These are phyloP conservation scores for Raddia distichophylla DNA, from an alignment of 176 grass and related monocot species.

Conservation along the genomic window DNA sequence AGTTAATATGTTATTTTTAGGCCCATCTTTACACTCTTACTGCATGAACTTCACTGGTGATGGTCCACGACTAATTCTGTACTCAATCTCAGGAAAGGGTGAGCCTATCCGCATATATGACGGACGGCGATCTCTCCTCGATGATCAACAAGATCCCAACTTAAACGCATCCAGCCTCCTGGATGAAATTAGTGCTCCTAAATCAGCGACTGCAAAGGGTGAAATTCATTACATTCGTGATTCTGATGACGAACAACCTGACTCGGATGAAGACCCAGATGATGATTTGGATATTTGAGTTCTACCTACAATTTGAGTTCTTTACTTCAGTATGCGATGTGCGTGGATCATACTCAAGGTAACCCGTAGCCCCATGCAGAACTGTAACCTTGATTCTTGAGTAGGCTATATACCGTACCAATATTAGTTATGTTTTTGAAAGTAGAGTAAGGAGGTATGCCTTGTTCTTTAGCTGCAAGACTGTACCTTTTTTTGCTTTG, in stretches of 20 bases:
- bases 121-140: constrained; percentile 64
- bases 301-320: constrained; percentile 14
- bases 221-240: constrained; percentile 95
- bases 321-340: not conserved
- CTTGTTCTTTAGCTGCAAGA: not conserved
- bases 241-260: constrained; percentile 89
- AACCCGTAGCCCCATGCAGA: not conserved
- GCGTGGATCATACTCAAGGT: constrained; percentile 6
- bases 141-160: constrained; percentile 35
- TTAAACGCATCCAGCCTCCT: constrained; percentile 34
- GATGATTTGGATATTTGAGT: constrained; percentile 93
- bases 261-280: constrained; percentile 97
- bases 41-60: constrained; percentile 1
- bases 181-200: constrained; percentile 39
- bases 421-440: not conserved
- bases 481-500: not conserved
- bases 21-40: constrained; percentile 16
- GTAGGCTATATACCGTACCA: not conserved
- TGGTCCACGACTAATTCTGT: constrained; percentile 22
- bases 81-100: constrained; percentile 63
- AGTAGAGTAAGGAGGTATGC: not conserved
- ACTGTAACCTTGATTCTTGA: constrained; percentile 1
- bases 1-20: constrained; percentile 5
- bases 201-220: constrained; percentile 54
- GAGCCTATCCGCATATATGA: constrained; percentile 80